Percentiles rank a stretch among this genome's conserved stretches.
Evolutionary conservation across 2,329 filamentous ascomycete genomes (phyloP).

Genomic region (Thelonectria blattea): DNA sequence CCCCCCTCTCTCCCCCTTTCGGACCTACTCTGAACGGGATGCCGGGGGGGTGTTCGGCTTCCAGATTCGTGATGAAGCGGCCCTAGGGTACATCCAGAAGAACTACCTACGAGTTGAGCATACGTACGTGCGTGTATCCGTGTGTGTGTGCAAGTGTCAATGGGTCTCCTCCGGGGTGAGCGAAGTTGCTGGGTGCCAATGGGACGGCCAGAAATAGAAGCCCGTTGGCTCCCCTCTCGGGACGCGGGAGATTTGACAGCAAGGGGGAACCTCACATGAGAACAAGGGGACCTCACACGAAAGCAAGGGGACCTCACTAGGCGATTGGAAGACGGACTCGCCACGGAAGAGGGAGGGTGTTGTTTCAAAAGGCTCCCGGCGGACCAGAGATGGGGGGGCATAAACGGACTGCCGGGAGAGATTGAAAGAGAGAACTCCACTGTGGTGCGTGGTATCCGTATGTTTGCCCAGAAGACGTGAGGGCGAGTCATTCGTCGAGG

Average conservation of each 20-base stretch:
- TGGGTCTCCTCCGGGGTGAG: slow-evolving; percentile 5
- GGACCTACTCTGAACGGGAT: not conserved
- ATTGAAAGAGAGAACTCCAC: slow-evolving; percentile 2
- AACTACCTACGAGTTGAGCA: not conserved
- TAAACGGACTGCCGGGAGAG: slow-evolving; percentile 8
- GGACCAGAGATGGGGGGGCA: slow-evolving; percentile 3
- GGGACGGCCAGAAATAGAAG: slow-evolving; percentile 5
- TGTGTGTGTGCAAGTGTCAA: no score
- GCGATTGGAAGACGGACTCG: slow-evolving; percentile 13
- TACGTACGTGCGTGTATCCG: not conserved
- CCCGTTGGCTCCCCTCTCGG: not conserved
- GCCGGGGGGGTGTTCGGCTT: not conserved
- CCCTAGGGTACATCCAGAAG: slow-evolving; percentile 14
- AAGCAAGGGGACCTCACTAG: not conserved
- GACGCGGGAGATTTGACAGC: slow-evolving; percentile 10
- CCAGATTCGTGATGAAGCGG: slow-evolving; percentile 3
- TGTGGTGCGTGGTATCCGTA: slow-evolving; percentile 7
- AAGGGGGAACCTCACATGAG: no score
- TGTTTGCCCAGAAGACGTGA: not conserved
- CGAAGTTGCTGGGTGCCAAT: slow-evolving; percentile 12
- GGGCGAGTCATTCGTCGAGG: slow-evolving; percentile 15
- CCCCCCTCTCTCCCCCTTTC: not conserved
- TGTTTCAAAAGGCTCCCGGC: slow-evolving; percentile 17
- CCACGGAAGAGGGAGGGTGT: slow-evolving; percentile 2
- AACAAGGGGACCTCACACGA: no score